phyloP scores from a whole-genome alignment of 2,329 filamentous ascomycete genomes.

The Penicillium palitans region DNA sequence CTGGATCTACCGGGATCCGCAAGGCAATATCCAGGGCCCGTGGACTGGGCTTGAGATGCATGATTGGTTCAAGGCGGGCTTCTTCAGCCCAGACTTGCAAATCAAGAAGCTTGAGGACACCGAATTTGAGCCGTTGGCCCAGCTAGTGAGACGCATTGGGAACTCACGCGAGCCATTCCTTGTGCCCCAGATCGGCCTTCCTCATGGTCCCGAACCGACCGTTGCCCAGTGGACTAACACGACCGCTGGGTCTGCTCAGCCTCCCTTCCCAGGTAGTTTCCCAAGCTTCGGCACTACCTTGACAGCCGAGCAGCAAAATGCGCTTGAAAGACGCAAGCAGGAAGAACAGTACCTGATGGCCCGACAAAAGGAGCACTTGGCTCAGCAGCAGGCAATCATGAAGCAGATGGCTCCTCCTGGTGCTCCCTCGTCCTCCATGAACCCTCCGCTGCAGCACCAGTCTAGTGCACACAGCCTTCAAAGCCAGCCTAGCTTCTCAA shows the following conservation, averaged over 20 bases:
- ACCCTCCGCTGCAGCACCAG: constrained; percentile 79
- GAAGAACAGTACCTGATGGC: constrained; percentile 98
- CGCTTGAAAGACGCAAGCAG: constrained; percentile 91
- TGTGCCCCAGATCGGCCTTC: constrained; percentile 93
- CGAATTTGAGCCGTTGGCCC: constrained; percentile 92
- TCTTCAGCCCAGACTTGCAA: constrained; percentile 90
- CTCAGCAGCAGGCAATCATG: constrained; percentile 78
- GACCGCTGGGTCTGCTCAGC: constrained; percentile 65
- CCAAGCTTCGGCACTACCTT: constrained; percentile 91
- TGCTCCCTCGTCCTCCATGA: constrained; percentile 52
- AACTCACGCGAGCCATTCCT: constrained; percentile 97
- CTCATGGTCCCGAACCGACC: constrained; percentile 72
- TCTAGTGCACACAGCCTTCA: constrained; percentile 94
- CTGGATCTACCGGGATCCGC: constrained; percentile 96
- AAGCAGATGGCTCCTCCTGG: constrained; percentile 69
- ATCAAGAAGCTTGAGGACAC: constrained; percentile 93
- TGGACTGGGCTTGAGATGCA: constrained; percentile 99
- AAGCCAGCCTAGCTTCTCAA: constrained; percentile 94
- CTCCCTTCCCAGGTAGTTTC: constrained; percentile 89
- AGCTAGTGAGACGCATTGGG: constrained; percentile 91
- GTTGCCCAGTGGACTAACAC: constrained; percentile 53
- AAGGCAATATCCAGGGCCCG: constrained; percentile 87
- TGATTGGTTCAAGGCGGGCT: constrained; percentile 98
- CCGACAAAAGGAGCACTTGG: constrained; percentile 88
- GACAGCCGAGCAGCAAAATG: constrained; percentile 97